phyloP scores from a whole-genome alignment of 1,284 basidiomycete species.

The Rhodotorula sp. region DNA sequence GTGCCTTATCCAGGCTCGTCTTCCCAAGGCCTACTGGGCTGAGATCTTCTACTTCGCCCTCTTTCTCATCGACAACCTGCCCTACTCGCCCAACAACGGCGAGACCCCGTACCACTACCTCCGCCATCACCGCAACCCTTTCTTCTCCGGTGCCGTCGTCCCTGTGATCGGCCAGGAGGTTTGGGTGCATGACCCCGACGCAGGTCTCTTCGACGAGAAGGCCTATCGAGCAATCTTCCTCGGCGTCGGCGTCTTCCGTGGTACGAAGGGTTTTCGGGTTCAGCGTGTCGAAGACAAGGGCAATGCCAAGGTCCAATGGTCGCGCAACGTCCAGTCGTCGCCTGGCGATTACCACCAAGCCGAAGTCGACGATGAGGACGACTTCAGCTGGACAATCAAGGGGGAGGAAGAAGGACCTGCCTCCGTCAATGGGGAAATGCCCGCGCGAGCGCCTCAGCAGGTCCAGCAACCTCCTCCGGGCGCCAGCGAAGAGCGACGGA shows the following conservation, averaged over 20 bases:
- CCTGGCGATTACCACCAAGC: neutral
- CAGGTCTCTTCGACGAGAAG: neutral
- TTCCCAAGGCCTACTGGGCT: conserved; percentile 48
- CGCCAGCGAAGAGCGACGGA: too few species aligned
- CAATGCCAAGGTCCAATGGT: neutral
- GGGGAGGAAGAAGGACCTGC: too few species aligned
- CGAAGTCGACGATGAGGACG: neutral
- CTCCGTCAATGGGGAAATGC: too few species aligned
- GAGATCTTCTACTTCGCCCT: conserved; percentile 42
- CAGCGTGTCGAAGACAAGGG: too few species aligned
- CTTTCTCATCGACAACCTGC: conserved; percentile 5
- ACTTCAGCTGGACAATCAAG: neutral
- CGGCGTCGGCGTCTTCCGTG: too few species aligned
- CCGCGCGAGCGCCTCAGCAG: too few species aligned
- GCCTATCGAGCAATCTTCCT: neutral
- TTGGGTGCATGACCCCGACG: too few species aligned
- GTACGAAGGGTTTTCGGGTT: too few species aligned
- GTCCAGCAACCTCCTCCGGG: too few species aligned
- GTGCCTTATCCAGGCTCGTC: conserved; percentile 42
- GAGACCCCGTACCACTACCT: conserved; percentile 7
- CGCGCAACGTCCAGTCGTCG: neutral
- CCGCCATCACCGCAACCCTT: neutral
- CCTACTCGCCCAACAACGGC: conserved; percentile 1
- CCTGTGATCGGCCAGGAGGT: too few species aligned
- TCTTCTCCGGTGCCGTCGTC: too few species aligned